These are phyloP conservation scores for Aspergillus sp. DNA, from an alignment of 2,329 filamentous ascomycete genomes.

Conservation along the genomic window DNA sequence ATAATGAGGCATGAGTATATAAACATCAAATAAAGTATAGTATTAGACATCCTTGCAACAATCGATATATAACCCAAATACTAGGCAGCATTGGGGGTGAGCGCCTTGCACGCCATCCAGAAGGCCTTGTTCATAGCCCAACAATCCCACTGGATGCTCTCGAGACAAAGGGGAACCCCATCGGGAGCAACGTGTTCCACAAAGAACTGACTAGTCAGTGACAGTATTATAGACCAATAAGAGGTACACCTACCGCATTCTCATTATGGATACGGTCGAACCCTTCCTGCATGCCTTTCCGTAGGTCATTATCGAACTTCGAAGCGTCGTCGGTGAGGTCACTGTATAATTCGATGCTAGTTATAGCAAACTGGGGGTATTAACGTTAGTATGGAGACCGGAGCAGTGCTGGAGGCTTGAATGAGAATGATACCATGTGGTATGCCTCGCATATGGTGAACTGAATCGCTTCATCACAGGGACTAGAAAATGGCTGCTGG, in stretches of 20 bases:
- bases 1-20: constrained; percentile 11
- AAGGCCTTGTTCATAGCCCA: neutral
- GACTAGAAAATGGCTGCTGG: neutral
- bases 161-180: constrained; percentile 2
- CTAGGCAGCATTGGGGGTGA: neutral
- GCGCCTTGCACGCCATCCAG: neutral
- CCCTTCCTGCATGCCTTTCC: neutral
- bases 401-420: neutral
- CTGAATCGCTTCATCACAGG: neutral
- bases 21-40: neutral
- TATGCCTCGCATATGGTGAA: constrained; percentile 1
- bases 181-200: neutral
- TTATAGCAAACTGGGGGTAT: neutral
- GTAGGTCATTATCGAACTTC: neutral
- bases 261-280: neutral
- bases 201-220: neutral
- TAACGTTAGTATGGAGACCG: neutral
- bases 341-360: neutral
- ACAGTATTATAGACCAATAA: neutral
- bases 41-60: neutral
- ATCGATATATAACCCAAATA: neutral
- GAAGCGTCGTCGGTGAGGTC: neutral
- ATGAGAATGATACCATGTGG: neutral
- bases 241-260: neutral
- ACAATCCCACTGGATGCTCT: neutral